Evolutionary conservation across 148 eudicot genomes (phyloP), one percentile per base, ranked within the genome.

Genomic region (Vaccinium corymbosum): DNA sequence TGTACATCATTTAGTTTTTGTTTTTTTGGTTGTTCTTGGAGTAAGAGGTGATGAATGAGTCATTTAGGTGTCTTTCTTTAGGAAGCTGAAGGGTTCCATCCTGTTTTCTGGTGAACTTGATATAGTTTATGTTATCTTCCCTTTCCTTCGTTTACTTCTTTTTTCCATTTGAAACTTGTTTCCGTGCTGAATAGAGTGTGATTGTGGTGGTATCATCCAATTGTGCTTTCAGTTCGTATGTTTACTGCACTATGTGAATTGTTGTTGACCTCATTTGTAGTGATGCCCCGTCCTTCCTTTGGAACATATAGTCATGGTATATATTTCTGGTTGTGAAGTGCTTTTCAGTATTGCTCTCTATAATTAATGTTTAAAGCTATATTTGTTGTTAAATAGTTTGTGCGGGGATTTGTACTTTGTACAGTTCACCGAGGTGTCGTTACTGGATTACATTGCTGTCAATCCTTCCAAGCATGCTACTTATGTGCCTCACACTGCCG

Each of bases 401-500:
- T 29, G 17, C 1, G 17, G 73, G 32, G 42, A 16, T 29, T 68
- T 68, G 72, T 85, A 74, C 86, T 29, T 68, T 68, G 72, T 85
- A 74, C 86, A 90, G 92, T 53, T 90, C 12, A 80, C 76, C 64
- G 91, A 90, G 82, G 83, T 90, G 10, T 90, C 92, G 20, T 85
- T 91, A 29, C 79, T 77, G 81, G 93, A 91, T 88, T 91, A 91
- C 84, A 88, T 91, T 82, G 90, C 93, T 72, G 91, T 88, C n/a
- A 89, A 85, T 46, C 84, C 91, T 53, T 32, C 84, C n/a, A 91
- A 86, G 86, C 93, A 89, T 50, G 89, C 93, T 8, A 80, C 83
- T 32, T 91, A 85, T 86, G 82, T 89, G 84, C 91, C 90, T 59
- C 93, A 91, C 89, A 91, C 91, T 0, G 90, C 93, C 72, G 91